Conservation (phyloP, 805 yeast genomes). For the Candida maltosa region DNA sequence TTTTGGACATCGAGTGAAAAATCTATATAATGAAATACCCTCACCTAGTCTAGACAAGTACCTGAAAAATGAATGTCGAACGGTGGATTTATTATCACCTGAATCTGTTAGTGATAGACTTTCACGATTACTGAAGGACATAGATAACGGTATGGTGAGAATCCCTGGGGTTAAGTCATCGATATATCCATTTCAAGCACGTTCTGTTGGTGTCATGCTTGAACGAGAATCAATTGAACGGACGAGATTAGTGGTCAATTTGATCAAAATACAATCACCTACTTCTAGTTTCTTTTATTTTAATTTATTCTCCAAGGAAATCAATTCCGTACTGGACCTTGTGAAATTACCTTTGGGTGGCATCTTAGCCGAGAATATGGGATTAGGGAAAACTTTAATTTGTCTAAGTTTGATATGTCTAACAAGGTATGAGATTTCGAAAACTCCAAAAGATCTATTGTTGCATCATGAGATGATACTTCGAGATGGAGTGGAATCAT, state of each 20-base stretch:
- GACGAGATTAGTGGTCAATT: conserved; percentile 33
- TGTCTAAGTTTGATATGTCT: conserved; percentile 55
- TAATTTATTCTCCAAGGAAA: conserved; percentile 28
- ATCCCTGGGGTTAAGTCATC: conserved; percentile 45
- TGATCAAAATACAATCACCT: conserved; percentile 16
- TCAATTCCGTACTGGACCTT: conserved; percentile 35
- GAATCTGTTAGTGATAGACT: too few species aligned
- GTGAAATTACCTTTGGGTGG: conserved; percentile 57
- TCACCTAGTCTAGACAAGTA: too few species aligned
- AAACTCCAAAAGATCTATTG: conserved; percentile 34
- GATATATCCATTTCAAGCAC: conserved; percentile 57
- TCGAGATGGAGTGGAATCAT: conserved; percentile 10
- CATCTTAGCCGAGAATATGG: conserved; percentile 66
- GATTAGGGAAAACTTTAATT: conserved; percentile 61
- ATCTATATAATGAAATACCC: too few species aligned
- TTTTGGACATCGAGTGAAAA: too few species aligned
- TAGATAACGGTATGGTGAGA: too few species aligned
- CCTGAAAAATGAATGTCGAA: too few species aligned
- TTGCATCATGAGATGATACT: background rate
- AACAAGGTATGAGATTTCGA: conserved; percentile 50
- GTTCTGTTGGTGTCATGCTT: conserved; percentile 59
- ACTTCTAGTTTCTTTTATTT: conserved; percentile 21
- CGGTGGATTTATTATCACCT: too few species aligned
- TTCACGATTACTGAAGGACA: too few species aligned
- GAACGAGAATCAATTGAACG: conserved; percentile 43